Evolutionary conservation across 2,329 filamentous ascomycete species (phyloP).

Genomic region (Trichophyton simii): DNA sequence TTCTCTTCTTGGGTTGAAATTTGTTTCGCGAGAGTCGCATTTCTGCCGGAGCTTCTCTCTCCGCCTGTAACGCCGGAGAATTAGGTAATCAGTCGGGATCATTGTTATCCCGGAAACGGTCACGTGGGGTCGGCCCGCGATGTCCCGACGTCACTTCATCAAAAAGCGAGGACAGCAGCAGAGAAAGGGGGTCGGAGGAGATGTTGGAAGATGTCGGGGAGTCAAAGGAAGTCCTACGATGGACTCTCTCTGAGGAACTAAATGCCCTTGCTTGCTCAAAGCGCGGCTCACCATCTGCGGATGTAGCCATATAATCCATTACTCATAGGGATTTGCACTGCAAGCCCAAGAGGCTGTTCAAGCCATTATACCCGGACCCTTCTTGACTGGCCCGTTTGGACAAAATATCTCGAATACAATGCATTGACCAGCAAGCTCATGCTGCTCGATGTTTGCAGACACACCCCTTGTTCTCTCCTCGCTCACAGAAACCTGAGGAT

Average conservation of each 20-base stretch:
- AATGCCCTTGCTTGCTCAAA: background rate
- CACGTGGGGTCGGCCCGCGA: background rate
- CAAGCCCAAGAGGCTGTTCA: background rate
- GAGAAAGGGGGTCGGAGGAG: background rate
- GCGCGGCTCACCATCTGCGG: background rate
- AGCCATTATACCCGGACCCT: background rate
- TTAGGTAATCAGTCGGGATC: background rate
- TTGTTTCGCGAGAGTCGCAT: background rate
- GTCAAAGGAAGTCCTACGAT: background rate
- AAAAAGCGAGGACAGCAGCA: background rate
- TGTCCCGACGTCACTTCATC: background rate
- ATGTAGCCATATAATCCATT: too few species aligned
- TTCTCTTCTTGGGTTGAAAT: background rate
- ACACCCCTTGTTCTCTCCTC: background rate
- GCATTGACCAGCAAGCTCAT: background rate
- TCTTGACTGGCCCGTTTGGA: background rate
- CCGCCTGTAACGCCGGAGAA: conserved; percentile 5
- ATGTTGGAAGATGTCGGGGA: background rate
- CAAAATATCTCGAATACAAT: background rate
- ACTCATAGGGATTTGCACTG: background rate
- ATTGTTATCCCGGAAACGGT: background rate
- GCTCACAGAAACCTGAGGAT: background rate
- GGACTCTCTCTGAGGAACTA: background rate
- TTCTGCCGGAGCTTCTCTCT: conserved; percentile 2
- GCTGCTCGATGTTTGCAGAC: background rate